Percentiles rank a stretch among this genome's conserved stretches.
Conservation (phyloP, 306 rosid species). For the Pterocarpus macrocarpus region DNA sequence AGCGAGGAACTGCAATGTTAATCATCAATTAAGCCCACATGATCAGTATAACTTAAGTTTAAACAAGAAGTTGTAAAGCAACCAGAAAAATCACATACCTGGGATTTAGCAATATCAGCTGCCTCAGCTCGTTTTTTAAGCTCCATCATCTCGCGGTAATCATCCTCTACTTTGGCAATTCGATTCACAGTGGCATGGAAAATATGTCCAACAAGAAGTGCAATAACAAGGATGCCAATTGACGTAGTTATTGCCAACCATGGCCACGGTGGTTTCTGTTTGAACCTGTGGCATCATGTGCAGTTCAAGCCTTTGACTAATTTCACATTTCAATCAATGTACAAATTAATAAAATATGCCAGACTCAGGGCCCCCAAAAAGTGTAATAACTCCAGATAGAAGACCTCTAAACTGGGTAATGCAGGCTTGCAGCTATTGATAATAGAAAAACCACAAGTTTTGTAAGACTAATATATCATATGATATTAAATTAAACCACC, state of each 20-base stretch:
- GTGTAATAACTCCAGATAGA: slow-evolving; percentile 1
- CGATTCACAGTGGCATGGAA: slow-evolving; percentile 85
- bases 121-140: slow-evolving; percentile 92
- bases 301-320: slow-evolving; percentile 25
- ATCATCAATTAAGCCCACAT: slow-evolving; percentile 45
- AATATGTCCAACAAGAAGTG: slow-evolving; percentile 83
- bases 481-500: neutral
- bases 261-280: slow-evolving; percentile 91
- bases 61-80: slow-evolving; percentile 15
- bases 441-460: slow-evolving; percentile 21
- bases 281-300: slow-evolving; percentile 72
- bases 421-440: neutral
- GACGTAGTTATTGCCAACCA: slow-evolving; percentile 82
- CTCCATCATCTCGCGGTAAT: slow-evolving; percentile 72
- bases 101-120: slow-evolving; percentile 98
- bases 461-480: neutral
- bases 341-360: neutral
- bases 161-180: slow-evolving; percentile 92
- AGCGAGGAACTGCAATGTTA: slow-evolving; percentile 84
- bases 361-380: neutral
- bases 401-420: slow-evolving; percentile 2
- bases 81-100: slow-evolving; percentile 57
- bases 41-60: slow-evolving; percentile 26
- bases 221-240: slow-evolving; percentile 80
- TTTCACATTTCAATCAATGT: slow-evolving; percentile 33